Conservation (phyloP, 768 basidiomycete species). For the Pleurotus ostreatus region DNA sequence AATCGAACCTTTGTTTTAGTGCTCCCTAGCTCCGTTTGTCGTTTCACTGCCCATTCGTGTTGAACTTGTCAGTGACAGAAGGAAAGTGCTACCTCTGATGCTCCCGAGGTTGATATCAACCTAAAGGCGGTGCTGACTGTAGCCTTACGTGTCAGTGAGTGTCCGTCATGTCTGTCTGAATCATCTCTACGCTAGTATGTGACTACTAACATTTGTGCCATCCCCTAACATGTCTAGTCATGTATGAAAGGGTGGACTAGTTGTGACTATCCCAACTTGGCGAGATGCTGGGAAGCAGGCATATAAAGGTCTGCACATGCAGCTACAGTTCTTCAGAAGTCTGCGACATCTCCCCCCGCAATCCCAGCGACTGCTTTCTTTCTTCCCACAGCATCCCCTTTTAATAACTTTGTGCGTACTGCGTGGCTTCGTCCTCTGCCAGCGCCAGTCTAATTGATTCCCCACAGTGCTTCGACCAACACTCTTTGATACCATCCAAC, state of each 20-base stretch:
- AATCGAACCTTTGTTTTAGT: too few relatives aligned
- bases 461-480: conserved; percentile 1
- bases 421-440: not conserved
- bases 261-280: not conserved
- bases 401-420: not conserved
- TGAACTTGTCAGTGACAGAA: too few relatives aligned
- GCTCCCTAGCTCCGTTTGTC: too few relatives aligned
- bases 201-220: not conserved
- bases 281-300: not conserved
- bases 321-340: conserved; percentile 15
- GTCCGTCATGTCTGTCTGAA: not conserved
- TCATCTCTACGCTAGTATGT: not conserved
- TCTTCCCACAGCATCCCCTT: not conserved
- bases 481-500: not conserved
- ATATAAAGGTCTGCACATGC: not conserved
- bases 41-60: too few relatives aligned
- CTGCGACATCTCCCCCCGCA: conserved; percentile 93
- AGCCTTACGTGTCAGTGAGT: not conserved
- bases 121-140: not conserved
- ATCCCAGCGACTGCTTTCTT: conserved; percentile 58
- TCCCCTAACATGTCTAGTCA: not conserved
- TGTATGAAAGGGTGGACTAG: not conserved
- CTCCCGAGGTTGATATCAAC: not conserved
- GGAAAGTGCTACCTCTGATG: not conserved
- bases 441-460: too few relatives aligned